Evolutionary conservation across 805 yeast species (phyloP).

Genomic region (Danielozyma ontarioensis): DNA sequence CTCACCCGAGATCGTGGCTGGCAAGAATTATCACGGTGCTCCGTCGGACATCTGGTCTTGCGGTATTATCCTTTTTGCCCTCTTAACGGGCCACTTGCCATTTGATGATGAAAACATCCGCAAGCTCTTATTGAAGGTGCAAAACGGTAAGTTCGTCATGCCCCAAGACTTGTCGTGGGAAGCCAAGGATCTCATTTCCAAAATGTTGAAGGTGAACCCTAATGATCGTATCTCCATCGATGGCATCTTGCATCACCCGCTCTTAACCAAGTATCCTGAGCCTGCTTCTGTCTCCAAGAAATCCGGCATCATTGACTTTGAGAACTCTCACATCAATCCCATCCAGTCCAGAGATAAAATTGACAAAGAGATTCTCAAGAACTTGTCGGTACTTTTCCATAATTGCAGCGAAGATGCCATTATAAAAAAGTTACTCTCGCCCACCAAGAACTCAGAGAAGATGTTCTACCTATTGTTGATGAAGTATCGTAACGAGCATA

Average conservation of each 20-base stretch:
- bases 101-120: slow-evolving; percentile 96
- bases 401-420: slow-evolving; percentile 59
- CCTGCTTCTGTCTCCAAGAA: slow-evolving; percentile 31
- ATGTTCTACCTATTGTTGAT: slow-evolving; percentile 70
- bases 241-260: slow-evolving; percentile 75
- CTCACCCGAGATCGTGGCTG: slow-evolving; percentile 96
- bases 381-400: slow-evolving; percentile 75
- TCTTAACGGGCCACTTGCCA: slow-evolving; percentile 91
- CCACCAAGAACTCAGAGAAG: slow-evolving; percentile 68
- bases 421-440: slow-evolving; percentile 45
- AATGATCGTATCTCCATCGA: slow-evolving; percentile 69
- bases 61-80: slow-evolving; percentile 90
- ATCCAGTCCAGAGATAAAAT: slow-evolving; percentile 43
- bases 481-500: slow-evolving; percentile 70
- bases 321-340: slow-evolving; percentile 24
- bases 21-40: slow-evolving; percentile 91
- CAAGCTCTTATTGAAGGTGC: slow-evolving; percentile 81
- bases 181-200: slow-evolving; percentile 78
- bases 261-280: slow-evolving; percentile 67
- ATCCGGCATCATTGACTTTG: slow-evolving; percentile 18
- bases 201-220: slow-evolving; percentile 83
- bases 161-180: slow-evolving; percentile 75
- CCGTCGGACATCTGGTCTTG: slow-evolving; percentile 98
- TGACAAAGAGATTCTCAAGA: slow-evolving; percentile 70
- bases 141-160: slow-evolving; percentile 80